Conservation (phyloP, 352 stramenopile species). For the Pythium brassicae region DNA sequence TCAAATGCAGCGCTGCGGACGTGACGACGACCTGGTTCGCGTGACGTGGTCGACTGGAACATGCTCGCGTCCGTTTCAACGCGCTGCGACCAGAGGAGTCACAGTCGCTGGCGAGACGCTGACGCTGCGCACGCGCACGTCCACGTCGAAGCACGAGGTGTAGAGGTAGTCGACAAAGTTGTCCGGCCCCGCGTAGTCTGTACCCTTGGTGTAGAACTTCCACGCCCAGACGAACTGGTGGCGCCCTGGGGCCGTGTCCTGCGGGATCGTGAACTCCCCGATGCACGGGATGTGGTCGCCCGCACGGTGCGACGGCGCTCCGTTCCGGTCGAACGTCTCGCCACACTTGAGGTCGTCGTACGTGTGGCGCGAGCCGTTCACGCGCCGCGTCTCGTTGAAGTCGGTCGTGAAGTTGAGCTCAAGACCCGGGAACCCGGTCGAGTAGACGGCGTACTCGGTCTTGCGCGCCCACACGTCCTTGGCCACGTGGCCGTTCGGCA, state of each 20-base stretch:
- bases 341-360: slow-evolving; percentile 40
- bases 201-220: slow-evolving; percentile 17
- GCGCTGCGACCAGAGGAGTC: too few relatives aligned
- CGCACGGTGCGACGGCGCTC: slow-evolving; percentile 13
- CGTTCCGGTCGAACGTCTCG: slow-evolving; percentile 6
- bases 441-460: slow-evolving; percentile 32
- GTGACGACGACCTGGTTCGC: too few relatives aligned
- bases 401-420: slow-evolving; percentile 29
- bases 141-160: slow-evolving; percentile 14
- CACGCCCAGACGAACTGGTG: slow-evolving; percentile 41
- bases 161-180: slow-evolving; percentile 11
- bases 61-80: too few relatives aligned
- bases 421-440: slow-evolving; percentile 15
- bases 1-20: too few relatives aligned
- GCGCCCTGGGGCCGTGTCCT: slow-evolving; percentile 8
- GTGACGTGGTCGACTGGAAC: too few relatives aligned
- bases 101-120: too few relatives aligned
- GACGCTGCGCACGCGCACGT: slow-evolving; percentile 1
- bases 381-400: slow-evolving; percentile 15
- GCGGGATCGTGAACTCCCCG: slow-evolving; percentile 26
- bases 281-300: slow-evolving; percentile 28
- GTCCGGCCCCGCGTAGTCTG: neutral
- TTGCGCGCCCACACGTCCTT: slow-evolving; percentile 19
- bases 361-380: slow-evolving; percentile 17
- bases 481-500: slow-evolving; percentile 49